Conservation (phyloP, 768 basidiomycete species). For the Russula ochroleuca region DNA sequence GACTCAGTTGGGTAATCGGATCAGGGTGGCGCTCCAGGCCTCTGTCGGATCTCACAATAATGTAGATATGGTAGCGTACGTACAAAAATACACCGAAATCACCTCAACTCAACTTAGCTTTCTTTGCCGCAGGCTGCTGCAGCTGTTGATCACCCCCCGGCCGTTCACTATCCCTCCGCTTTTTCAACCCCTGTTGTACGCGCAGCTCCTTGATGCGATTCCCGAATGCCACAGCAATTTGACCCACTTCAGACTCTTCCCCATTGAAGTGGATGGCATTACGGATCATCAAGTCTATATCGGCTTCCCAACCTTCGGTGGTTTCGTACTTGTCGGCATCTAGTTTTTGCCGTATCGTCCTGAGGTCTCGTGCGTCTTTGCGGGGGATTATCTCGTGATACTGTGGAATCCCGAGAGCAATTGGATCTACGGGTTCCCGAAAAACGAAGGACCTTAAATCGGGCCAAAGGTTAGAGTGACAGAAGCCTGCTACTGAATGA, state of each 20-base stretch:
- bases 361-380: constrained; percentile 83
- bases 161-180: constrained; percentile 71
- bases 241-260: constrained; percentile 71
- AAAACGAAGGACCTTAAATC: constrained; percentile 64
- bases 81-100: not conserved
- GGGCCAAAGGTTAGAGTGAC: not conserved
- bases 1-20: too few relatives aligned
- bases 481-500: constrained; percentile 20
- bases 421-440: constrained; percentile 85
- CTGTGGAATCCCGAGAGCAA: constrained; percentile 73
- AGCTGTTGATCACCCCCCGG: constrained; percentile 47
- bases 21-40: not conserved
- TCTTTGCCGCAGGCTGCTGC: constrained; percentile 54
- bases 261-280: constrained; percentile 92
- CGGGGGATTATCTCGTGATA: constrained; percentile 84
- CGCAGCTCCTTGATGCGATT: constrained; percentile 54
- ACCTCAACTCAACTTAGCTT: constrained; percentile 53
- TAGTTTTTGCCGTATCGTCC: constrained; percentile 74
- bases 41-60: not conserved
- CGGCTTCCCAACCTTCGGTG: constrained; percentile 74
- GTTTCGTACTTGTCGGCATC: constrained; percentile 80
- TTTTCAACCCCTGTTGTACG: constrained; percentile 49
- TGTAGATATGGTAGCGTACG: not conserved
- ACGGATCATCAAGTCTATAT: constrained; percentile 80
- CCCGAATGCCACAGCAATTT: constrained; percentile 48